phyloP scores from a whole-genome alignment of 1,139 yeast genomes.

The Geotrichum restrictum region DNA sequence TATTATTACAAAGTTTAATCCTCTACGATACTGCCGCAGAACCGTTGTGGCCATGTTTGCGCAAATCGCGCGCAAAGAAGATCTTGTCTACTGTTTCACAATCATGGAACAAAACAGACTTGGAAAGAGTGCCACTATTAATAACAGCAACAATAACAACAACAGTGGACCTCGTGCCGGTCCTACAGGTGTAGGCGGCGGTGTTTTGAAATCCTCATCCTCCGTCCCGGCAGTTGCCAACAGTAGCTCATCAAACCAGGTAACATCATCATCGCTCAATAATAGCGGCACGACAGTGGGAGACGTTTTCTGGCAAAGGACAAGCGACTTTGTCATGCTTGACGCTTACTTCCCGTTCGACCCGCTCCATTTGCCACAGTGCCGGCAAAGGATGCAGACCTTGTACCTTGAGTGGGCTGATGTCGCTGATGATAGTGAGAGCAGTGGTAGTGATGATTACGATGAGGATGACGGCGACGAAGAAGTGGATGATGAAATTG shows the following conservation, averaged over 20 bases:
- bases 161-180: neutral
- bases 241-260: neutral
- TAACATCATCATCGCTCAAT: neutral
- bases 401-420: conserved; percentile 83
- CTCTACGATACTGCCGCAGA: conserved; percentile 87
- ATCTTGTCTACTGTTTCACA: conserved; percentile 88
- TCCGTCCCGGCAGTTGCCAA: neutral
- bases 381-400: conserved; percentile 52
- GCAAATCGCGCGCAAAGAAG: conserved; percentile 81
- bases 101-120: conserved; percentile 87
- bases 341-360: conserved; percentile 96
- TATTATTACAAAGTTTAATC: conserved; percentile 85
- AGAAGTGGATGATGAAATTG: conserved; percentile 3
- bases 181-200: too few relatives aligned
- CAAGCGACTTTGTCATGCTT: conserved; percentile 78
- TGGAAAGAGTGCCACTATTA: conserved; percentile 39
- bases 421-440: conserved; percentile 60
- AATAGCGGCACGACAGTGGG: conserved; percentile 22
- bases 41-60: conserved; percentile 94
- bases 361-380: conserved; percentile 69
- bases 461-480: conserved; percentile 25
- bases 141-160: conserved; percentile 11
- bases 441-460: conserved; percentile 40
- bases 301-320: conserved; percentile 35
- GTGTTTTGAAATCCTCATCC: neutral